Percentiles rank a stretch among this genome's conserved stretches.
phyloP scores from a whole-genome alignment of 1,284 basidiomycete genomes.

The Boletus holoroseus region DNA sequence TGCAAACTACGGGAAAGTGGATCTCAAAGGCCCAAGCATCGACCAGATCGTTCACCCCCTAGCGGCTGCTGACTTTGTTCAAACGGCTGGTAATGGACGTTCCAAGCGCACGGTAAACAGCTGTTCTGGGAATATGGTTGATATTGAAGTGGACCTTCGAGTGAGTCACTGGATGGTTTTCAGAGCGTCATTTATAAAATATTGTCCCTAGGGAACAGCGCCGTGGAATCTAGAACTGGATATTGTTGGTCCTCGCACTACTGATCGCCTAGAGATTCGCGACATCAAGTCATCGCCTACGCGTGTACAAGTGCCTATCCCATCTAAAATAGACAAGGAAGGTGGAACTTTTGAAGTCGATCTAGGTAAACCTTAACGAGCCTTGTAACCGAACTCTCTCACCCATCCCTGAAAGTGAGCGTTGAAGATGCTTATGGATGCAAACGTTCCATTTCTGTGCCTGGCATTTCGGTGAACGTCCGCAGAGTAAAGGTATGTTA shows the following conservation, averaged over 20 bases:
- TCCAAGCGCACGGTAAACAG: constrained; percentile 56
- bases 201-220: constrained; percentile 64
- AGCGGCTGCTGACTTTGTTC: constrained; percentile 70
- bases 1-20: constrained; percentile 73
- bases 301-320: constrained; percentile 62
- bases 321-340: constrained; percentile 57
- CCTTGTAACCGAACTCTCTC: background rate
- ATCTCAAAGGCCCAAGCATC: constrained; percentile 67
- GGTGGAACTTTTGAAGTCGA: constrained; percentile 81
- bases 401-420: constrained; percentile 47
- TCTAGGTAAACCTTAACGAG: constrained; percentile 46
- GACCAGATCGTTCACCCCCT: constrained; percentile 86
- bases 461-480: constrained; percentile 86
- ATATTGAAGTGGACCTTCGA: constrained; percentile 72
- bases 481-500: constrained; percentile 66
- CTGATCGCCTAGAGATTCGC: constrained; percentile 53
- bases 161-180: constrained; percentile 38
- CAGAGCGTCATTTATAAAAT: background rate
- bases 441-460: constrained; percentile 69
- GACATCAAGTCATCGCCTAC: constrained; percentile 54
- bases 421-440: constrained; percentile 90
- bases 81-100: constrained; percentile 38
- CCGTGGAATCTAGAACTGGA: constrained; percentile 84
- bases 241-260: constrained; percentile 61
- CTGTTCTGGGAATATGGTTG: constrained; percentile 70